Evolutionary conservation across 2,329 filamentous ascomycete species (phyloP), one percentile per base, ranked within the genome.

Genomic region (Neonectria magnoliae): DNA sequence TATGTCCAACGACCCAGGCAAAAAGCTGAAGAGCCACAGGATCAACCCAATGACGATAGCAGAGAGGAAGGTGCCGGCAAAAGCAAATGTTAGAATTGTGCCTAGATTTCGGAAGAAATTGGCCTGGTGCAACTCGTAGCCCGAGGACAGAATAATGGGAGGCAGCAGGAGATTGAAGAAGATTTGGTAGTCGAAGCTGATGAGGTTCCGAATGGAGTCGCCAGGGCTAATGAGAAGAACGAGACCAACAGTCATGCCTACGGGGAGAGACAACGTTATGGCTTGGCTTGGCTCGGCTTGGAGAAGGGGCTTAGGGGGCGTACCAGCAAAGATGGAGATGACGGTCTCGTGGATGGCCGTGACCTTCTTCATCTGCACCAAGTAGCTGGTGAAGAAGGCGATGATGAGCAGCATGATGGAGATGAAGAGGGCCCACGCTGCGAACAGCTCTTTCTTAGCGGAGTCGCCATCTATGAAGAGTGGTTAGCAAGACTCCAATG

Each of bases 51-150:
- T 91, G 48, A 98, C 94, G n/a, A 98, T 86, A 64, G 96, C 96
- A 42, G 96, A 99, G 68, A 99, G 92, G 76, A 99, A 98, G 0
- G 96, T 99, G 33, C 96, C 96, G 54, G 93, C 94, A 77, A 99
- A 98, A 29, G 96, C 96, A 79, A 99, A 99, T 4, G 96, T 98
- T 71, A 99, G 84, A 74, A 99, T 99, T 7, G 93, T 97, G 67
- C 96, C 95, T 66, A 98, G 97, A 76, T 99, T 97, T 70, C 95
- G 91, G 81, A 99, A 99, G 86, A 99, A 99, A 82, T 99, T 99
- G 73, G 93, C 94, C 82, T 99, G 96, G 79, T 99, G 96, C 66
- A 99, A 81, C 81, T 99, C 96, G 81, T 98, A 99, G 59, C 96
- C 96, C 16, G 95, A 98, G 16, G 94, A 95, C 29, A 99, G 87